phyloP scores from a whole-genome alignment of 345 rosid genomes.

The Carallia brachiata region DNA sequence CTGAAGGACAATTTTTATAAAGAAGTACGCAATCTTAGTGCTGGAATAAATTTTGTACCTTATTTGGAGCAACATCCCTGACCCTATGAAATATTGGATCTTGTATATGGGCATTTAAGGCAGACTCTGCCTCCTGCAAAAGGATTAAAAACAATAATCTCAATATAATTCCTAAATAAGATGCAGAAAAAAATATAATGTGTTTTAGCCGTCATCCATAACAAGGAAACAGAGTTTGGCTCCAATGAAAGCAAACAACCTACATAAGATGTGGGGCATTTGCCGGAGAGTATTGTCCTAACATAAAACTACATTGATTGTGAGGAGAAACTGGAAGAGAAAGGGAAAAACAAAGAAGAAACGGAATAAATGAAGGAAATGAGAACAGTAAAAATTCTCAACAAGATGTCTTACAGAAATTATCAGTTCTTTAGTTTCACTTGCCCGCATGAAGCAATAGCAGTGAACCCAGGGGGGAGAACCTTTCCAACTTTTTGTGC shows the following conservation, averaged over 20 bases:
- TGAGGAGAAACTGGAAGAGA: background rate
- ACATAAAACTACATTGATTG: too few species aligned
- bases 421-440: slow-evolving; percentile 61
- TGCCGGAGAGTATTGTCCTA: too few species aligned
- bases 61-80: slow-evolving; percentile 98
- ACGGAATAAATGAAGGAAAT: background rate
- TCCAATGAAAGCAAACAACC: background rate
- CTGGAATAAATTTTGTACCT: slow-evolving; percentile 41
- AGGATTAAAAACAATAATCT: background rate
- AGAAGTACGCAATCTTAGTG: background rate
- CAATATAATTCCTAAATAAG: background rate
- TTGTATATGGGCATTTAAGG: slow-evolving; percentile 52
- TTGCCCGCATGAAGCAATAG: slow-evolving; percentile 86
- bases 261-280: too few species aligned
- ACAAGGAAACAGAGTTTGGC: too few species aligned
- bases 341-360: background rate
- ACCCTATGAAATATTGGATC: slow-evolving; percentile 73
- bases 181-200: background rate
- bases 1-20: background rate
- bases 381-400: background rate
- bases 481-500: slow-evolving; percentile 68
- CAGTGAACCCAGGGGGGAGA: slow-evolving; percentile 77
- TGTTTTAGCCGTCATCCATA: background rate
- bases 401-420: slow-evolving; percentile 46
- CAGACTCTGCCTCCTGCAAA: slow-evolving; percentile 71